phyloP scores from a whole-genome alignment of 192 early-diverging fungal genomes.

The Mortierella claussenii region DNA sequence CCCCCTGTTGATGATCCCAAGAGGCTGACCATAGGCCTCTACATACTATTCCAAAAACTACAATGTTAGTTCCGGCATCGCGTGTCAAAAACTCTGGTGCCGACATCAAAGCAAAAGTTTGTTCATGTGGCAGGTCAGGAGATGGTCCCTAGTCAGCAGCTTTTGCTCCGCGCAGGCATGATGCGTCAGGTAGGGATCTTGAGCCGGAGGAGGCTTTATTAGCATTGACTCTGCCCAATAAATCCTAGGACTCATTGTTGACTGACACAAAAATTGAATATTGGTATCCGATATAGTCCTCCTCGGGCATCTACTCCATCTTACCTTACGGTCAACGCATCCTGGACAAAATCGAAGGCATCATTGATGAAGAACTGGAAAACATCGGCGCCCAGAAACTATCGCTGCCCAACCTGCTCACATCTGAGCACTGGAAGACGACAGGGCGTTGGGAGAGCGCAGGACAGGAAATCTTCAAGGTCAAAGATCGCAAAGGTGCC shows the following conservation, averaged over 20 bases:
- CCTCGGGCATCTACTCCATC: constrained; percentile 84
- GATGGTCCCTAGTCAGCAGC: constrained; percentile 61
- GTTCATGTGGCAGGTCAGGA: constrained; percentile 46
- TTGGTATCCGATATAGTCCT: constrained; percentile 77
- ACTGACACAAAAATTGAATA: too few relatives aligned
- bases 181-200: constrained; percentile 83
- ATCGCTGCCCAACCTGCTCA: constrained; percentile 73
- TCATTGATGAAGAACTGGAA: constrained; percentile 87
- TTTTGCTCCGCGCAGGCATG: constrained; percentile 75
- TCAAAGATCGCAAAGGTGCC: constrained; percentile 80
- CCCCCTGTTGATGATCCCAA: too few relatives aligned
- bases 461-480: constrained; percentile 75
- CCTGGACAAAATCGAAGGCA: constrained; percentile 77
- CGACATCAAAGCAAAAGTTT: constrained; percentile 50
- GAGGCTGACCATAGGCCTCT: too few relatives aligned
- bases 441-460: constrained; percentile 83
- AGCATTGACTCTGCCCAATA: neutral
- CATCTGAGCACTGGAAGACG: constrained; percentile 78
- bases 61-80: constrained; percentile 35
- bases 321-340: constrained; percentile 85
- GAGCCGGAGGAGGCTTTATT: too few relatives aligned
- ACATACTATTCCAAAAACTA: neutral
- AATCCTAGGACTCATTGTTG: too few relatives aligned
- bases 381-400: constrained; percentile 78
- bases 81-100: constrained; percentile 35